Percentiles rank a stretch among this genome's conserved stretches.
phyloP scores from a whole-genome alignment of 441 rosid genomes.

The Pelargonium myrrhifolium region DNA sequence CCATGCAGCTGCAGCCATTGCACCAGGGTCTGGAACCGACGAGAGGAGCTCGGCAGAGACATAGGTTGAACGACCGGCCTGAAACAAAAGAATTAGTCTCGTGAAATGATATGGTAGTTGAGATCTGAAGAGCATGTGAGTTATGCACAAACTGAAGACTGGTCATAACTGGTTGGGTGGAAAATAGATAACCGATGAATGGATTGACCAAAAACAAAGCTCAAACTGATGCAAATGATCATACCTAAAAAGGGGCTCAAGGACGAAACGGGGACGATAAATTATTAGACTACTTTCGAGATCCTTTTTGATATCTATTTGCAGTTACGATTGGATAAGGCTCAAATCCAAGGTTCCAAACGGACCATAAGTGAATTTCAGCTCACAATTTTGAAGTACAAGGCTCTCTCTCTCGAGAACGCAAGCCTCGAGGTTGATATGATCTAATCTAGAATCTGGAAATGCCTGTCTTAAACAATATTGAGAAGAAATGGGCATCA shows the following conservation, averaged over 20 bases:
- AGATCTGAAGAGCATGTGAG: neutral
- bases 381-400: too few species aligned
- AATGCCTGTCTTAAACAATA: too few species aligned
- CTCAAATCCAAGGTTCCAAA: too few species aligned
- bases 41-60: conserved; percentile 56
- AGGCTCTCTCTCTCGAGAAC: too few species aligned
- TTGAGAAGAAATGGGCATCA: too few species aligned
- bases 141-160: neutral
- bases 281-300: too few species aligned
- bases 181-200: neutral
- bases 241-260: neutral
- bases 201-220: neutral
- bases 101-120: neutral
- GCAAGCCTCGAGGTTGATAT: too few species aligned
- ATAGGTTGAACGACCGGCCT: conserved; percentile 90
- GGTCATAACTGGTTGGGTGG: neutral
- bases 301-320: too few species aligned
- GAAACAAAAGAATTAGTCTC: conserved; percentile 7
- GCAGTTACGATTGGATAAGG: too few species aligned
- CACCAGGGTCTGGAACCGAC: conserved; percentile 86
- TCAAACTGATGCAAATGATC: neutral
- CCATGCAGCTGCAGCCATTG: conserved; percentile 91
- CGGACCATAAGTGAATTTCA: too few species aligned
- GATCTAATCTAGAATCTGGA: too few species aligned
- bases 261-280: too few species aligned